Evolutionary conservation across 257 asterid genomes (phyloP).

Genomic region (Echium plantagineum): DNA sequence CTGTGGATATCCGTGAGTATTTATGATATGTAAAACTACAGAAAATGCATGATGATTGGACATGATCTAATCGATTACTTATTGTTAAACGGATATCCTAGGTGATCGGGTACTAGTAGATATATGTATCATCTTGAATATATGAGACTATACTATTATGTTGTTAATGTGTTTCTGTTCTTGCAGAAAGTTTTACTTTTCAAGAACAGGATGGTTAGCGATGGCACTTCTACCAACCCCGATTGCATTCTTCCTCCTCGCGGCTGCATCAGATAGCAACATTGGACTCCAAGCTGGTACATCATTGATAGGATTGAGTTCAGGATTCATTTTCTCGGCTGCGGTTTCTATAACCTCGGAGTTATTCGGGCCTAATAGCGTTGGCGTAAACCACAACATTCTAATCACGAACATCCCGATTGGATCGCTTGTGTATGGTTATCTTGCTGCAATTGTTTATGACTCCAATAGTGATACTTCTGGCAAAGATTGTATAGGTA

Average conservation of each 20-base stretch:
- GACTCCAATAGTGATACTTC: constrained; percentile 27
- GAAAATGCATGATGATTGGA: too few relatives aligned
- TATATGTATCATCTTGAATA: too few relatives aligned
- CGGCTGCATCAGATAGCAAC: constrained; percentile 31
- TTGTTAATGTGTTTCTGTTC: neutral
- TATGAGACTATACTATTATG: too few relatives aligned
- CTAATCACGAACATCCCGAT: constrained; percentile 82
- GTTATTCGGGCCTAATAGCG: constrained; percentile 69
- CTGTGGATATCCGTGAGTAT: too few relatives aligned
- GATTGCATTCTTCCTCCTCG: constrained; percentile 45
- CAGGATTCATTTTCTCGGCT: constrained; percentile 87
- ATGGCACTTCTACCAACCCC: constrained; percentile 66
- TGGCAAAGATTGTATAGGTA: constrained; percentile 72
- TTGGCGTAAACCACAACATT: constrained; percentile 86
- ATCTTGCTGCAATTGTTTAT: constrained; percentile 62
- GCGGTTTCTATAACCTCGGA: constrained; percentile 86
- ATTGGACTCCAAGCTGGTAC: constrained; percentile 55
- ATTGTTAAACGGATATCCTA: too few relatives aligned
- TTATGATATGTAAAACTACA: too few relatives aligned
- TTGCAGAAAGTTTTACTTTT: constrained; percentile 63
- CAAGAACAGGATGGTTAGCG: constrained; percentile 87
- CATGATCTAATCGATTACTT: too few relatives aligned
- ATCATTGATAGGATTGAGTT: constrained; percentile 68
- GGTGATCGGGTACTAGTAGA: too few relatives aligned
- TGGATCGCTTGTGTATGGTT: constrained; percentile 71